Evolutionary conservation across 2,329 filamentous ascomycete genomes (phyloP).

Genomic region (Trichoderma pleuroti): DNA sequence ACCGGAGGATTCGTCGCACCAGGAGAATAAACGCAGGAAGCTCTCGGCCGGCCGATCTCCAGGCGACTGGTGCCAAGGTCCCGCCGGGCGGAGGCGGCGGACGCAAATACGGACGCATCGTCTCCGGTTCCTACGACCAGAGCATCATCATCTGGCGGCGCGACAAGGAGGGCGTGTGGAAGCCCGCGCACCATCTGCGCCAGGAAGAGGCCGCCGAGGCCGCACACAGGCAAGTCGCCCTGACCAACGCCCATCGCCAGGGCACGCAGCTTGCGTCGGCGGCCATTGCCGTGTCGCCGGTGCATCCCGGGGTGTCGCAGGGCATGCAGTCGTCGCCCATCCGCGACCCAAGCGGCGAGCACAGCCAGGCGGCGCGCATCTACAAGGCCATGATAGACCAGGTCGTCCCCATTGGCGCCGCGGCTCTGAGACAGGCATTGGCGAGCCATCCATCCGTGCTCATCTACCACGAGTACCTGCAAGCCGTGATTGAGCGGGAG

Average conservation of each 20-base stretch:
- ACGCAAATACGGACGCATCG: conserved; percentile 86
- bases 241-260: conserved; percentile 13
- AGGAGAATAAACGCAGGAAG: conserved; percentile 66
- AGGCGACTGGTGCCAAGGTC: conserved; percentile 77
- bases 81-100: conserved; percentile 90
- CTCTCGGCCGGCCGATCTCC: conserved; percentile 69
- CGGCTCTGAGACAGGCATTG: conserved; percentile 45
- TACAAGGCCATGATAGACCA: conserved; percentile 53
- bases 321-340: conserved; percentile 9
- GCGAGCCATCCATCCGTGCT: conserved; percentile 48
- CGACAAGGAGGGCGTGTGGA: conserved; percentile 81
- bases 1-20: conserved; percentile 33
- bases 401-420: conserved; percentile 48
- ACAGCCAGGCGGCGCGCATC: conserved; percentile 36
- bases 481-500: conserved; percentile 50
- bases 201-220: conserved; percentile 66
- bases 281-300: neutral
- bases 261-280: conserved; percentile 13
- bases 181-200: conserved; percentile 67
- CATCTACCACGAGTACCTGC: conserved; percentile 46
- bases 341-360: conserved; percentile 21
- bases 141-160: conserved; percentile 93
- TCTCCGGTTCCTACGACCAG: conserved; percentile 95
- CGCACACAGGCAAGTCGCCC: conserved; percentile 36
- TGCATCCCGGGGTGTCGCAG: neutral